These are phyloP conservation scores for Aspergillus sp. DNA, from an alignment of 2,329 filamentous ascomycete species.

Conservation along the genomic window DNA sequence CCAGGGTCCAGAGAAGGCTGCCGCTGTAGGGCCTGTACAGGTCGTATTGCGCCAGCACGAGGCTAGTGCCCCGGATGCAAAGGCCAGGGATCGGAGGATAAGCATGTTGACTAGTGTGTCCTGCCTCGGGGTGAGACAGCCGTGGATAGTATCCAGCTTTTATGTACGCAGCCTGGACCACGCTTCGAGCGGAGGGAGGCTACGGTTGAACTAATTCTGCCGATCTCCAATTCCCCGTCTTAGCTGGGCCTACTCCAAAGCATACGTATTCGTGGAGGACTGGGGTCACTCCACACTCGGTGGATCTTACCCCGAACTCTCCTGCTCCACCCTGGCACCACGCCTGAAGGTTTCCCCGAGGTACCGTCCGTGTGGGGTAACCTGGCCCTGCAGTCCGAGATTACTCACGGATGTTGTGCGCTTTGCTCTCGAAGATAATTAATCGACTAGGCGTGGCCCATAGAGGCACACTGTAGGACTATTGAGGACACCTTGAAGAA, in stretches of 20 bases:
- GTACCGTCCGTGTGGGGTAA: not conserved
- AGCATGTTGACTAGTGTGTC: not conserved
- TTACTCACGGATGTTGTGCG: too few species aligned
- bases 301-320: not conserved
- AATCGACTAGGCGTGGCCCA: too few species aligned
- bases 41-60: conserved; percentile 60
- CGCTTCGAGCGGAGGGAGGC: too few species aligned
- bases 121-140: not conserved
- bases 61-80: not conserved
- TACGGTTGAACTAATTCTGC: too few species aligned
- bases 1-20: conserved; percentile 63
- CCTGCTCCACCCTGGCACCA: not conserved
- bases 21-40: conserved; percentile 55
- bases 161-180: too few species aligned
- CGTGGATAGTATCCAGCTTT: too few species aligned
- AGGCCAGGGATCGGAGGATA: not conserved
- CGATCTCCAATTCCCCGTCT: too few species aligned
- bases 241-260: too few species aligned
- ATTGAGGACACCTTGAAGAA: too few species aligned
- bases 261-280: too few species aligned
- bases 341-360: not conserved
- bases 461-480: too few species aligned
- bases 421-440: too few species aligned
- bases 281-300: not conserved
- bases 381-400: not conserved